phyloP scores from a whole-genome alignment of 352 stramenopile genomes.

The Phytopythium boreale region DNA sequence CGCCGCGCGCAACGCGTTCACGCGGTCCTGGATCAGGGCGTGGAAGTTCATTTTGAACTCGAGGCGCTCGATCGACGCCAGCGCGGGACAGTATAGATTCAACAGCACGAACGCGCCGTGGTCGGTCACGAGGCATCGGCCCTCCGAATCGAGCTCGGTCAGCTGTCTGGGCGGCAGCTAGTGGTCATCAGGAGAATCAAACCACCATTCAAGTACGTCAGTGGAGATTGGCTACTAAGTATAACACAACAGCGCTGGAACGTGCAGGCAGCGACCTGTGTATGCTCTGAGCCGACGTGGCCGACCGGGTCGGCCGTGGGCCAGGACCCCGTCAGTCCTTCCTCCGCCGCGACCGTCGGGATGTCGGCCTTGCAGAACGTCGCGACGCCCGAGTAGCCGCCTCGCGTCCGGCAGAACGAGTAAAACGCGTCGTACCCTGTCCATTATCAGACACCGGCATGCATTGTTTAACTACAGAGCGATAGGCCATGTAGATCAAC shows the following conservation, averaged over 20 bases:
- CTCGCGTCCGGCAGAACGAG: conserved; percentile 61
- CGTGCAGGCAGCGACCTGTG: conserved; percentile 26
- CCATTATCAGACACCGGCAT: not conserved
- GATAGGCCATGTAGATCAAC: not conserved
- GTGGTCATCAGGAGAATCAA: not conserved
- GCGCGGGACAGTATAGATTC: conserved; percentile 87
- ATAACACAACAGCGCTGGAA: not conserved
- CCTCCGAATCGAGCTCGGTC: conserved; percentile 72
- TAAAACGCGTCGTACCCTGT: conserved; percentile 82
- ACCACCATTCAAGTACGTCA: not conserved
- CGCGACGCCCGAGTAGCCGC: conserved; percentile 79
- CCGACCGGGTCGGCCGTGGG: conserved; percentile 56
- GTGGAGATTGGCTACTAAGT: not conserved
- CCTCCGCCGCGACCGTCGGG: conserved; percentile 57
- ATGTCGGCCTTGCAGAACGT: conserved; percentile 60
- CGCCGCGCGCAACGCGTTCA: conserved; percentile 41
- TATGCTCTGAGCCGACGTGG: conserved; percentile 41
- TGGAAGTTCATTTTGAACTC: conserved; percentile 88
- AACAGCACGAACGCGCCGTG: conserved; percentile 86
- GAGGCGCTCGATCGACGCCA: conserved; percentile 63
- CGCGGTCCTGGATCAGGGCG: conserved; percentile 56
- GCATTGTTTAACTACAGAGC: not conserved
- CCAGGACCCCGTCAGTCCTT: conserved; percentile 67
- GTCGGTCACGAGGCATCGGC: conserved; percentile 85
- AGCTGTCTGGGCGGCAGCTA: conserved; percentile 55